A percentile compares a stretch with the other conserved stretches of the same genome.
Conservation (phyloP, 2,329 filamentous ascomycete genomes). For the Penicillium griseofulvum region DNA sequence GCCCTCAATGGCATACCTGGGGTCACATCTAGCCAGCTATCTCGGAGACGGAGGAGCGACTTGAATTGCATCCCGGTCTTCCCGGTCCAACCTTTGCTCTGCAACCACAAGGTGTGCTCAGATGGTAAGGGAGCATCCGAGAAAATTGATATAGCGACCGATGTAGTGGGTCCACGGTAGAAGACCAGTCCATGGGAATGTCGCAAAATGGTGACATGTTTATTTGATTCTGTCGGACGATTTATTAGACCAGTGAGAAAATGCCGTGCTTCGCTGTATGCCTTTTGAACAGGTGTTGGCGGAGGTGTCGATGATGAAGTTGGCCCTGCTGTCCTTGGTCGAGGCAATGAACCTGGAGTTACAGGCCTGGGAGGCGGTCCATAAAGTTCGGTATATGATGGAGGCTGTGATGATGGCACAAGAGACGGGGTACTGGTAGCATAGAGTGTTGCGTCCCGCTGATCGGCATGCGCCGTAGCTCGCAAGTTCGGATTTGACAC, state of each 20-base stretch:
- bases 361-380: slow-evolving; percentile 4
- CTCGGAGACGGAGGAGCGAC: slow-evolving; percentile 58
- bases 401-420: slow-evolving; percentile 12
- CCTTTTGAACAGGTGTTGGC: slow-evolving; percentile 31
- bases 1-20: slow-evolving; percentile 51
- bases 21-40: slow-evolving; percentile 67
- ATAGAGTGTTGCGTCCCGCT: slow-evolving; percentile 1
- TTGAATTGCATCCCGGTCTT: slow-evolving; percentile 67
- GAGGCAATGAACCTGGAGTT: not conserved
- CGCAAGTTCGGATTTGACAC: slow-evolving; percentile 25
- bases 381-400: slow-evolving; percentile 23
- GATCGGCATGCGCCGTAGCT: slow-evolving; percentile 15
- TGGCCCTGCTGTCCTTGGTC: slow-evolving; percentile 18
- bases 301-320: slow-evolving; percentile 1
- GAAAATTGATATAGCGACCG: slow-evolving; percentile 64
- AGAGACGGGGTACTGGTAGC: slow-evolving; percentile 13
- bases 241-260: slow-evolving; percentile 64
- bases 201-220: slow-evolving; percentile 64
- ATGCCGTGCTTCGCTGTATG: slow-evolving; percentile 57
- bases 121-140: slow-evolving; percentile 56
- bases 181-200: slow-evolving; percentile 64
- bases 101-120: slow-evolving; percentile 63
- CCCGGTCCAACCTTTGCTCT: slow-evolving; percentile 66
- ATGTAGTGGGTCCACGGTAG: slow-evolving; percentile 65
- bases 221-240: slow-evolving; percentile 63